phyloP scores from a whole-genome alignment of 257 asterid genomes.

The Salvia rosmarinus region DNA sequence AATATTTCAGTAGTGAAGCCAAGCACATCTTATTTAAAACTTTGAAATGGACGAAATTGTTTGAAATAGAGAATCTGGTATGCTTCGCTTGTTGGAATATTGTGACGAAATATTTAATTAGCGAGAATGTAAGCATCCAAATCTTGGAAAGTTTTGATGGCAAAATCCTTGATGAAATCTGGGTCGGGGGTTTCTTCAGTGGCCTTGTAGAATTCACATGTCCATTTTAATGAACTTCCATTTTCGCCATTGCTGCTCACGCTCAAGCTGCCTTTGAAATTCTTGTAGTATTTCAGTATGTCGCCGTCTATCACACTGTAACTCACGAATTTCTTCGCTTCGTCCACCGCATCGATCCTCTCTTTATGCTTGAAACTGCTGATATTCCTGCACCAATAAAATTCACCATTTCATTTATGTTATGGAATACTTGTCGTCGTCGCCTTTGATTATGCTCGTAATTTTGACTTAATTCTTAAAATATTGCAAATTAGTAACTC shows the following conservation, averaged over 20 bases:
- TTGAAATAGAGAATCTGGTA: no score
- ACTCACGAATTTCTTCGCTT: slow-evolving; percentile 48
- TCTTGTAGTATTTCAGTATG: slow-evolving; percentile 60
- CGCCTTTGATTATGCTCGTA: no score
- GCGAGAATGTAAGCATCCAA: slow-evolving; percentile 68
- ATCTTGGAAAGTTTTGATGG: slow-evolving; percentile 62
- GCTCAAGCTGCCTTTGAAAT: slow-evolving; percentile 52
- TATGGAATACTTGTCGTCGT: no score
- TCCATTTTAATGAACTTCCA: slow-evolving; percentile 68
- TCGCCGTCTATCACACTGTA: slow-evolving; percentile 73
- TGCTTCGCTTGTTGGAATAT: no score
- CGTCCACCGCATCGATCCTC: slow-evolving; percentile 72
- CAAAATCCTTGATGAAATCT: slow-evolving; percentile 66
- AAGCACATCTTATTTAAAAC: no score
- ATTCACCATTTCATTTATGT: no score
- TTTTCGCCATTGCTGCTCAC: slow-evolving; percentile 50
- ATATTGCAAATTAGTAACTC: no score
- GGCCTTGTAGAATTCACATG: slow-evolving; percentile 65
- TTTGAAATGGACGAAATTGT: no score
- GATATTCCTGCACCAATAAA: slow-evolving; percentile 51
- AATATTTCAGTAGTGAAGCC: no score
- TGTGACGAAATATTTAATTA: neutral
- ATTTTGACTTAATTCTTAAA: no score
- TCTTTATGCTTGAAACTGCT: slow-evolving; percentile 52
- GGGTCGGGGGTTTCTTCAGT: slow-evolving; percentile 67